phyloP scores from a whole-genome alignment of 2,329 filamentous ascomycete species.

The Ambrosiella xylebori region DNA sequence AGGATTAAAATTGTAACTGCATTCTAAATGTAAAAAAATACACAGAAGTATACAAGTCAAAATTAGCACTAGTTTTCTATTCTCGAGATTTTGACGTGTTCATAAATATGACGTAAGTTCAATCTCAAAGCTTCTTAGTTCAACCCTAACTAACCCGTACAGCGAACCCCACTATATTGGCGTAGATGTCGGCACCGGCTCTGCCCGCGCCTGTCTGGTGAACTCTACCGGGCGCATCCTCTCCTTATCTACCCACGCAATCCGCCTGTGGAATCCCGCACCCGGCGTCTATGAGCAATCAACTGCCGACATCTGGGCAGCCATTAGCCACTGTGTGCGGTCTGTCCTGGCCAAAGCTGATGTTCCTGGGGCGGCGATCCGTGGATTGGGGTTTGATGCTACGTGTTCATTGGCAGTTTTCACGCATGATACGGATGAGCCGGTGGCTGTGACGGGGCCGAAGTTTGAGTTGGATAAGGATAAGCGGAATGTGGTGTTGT shows the following conservation, averaged over 20 bases:
- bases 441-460: conserved; percentile 75
- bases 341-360: conserved; percentile 66
- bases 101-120: neutral
- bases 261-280: conserved; percentile 65
- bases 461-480: conserved; percentile 59
- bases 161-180: conserved; percentile 52
- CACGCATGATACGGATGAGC: conserved; percentile 73
- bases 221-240: conserved; percentile 80
- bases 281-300: conserved; percentile 86
- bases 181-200: conserved; percentile 92
- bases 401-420: conserved; percentile 97
- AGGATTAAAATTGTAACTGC: too few species aligned
- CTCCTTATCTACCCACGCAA: conserved; percentile 54
- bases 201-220: conserved; percentile 89
- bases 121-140: neutral
- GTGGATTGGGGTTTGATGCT: conserved; percentile 90
- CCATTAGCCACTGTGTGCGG: conserved; percentile 79
- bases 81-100: too few species aligned
- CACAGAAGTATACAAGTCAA: too few species aligned
- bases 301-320: conserved; percentile 88
- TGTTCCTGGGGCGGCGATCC: conserved; percentile 49
- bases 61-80: too few species aligned
- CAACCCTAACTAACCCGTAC: neutral
- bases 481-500: conserved; percentile 88
- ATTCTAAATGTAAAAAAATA: too few species aligned